These are phyloP conservation scores for Lactarius sanguifluus DNA, from an alignment of 768 basidiomycete genomes.

Conservation along the genomic window DNA sequence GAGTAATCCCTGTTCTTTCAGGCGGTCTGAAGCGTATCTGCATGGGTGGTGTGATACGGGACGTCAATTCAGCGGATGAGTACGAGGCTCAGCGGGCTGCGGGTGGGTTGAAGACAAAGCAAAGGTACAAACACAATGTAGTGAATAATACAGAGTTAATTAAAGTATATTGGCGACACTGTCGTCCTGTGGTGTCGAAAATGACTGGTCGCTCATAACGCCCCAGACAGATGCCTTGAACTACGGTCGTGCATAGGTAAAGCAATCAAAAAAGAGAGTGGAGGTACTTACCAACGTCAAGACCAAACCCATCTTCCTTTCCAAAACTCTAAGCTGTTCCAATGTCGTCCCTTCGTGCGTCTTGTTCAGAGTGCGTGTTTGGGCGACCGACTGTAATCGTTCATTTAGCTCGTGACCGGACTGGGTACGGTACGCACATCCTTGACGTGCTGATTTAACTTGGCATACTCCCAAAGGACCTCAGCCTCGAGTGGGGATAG, in stretches of 20 bases:
- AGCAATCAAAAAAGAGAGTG: not conserved
- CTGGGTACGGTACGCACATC: constrained; percentile 47
- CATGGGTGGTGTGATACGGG: constrained; percentile 84
- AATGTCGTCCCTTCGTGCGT: constrained; percentile 79
- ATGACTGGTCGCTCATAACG: constrained; percentile 78
- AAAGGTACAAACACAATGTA: constrained; percentile 24
- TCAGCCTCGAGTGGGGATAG: constrained; percentile 71
- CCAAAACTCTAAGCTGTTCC: constrained; percentile 72
- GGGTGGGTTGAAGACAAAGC: constrained; percentile 31
- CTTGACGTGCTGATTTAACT: constrained; percentile 77
- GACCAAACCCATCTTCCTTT: constrained; percentile 94
- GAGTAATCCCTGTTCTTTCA: not conserved
- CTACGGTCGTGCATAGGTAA: constrained; percentile 40
- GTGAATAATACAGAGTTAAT: not conserved
- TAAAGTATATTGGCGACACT: constrained; percentile 23
- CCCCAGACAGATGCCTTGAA: constrained; percentile 98
- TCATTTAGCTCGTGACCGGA: not conserved
- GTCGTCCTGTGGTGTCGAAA: constrained; percentile 26
- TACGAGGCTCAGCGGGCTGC: constrained; percentile 46
- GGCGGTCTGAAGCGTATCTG: no score
- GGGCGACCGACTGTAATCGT: constrained; percentile 54
- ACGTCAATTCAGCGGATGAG: constrained; percentile 57
- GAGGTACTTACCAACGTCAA: constrained; percentile 74
- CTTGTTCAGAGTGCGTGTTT: constrained; percentile 69
- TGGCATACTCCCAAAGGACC: constrained; percentile 91